Conservation (phyloP, 2,329 filamentous ascomycete genomes). For the Emmonsiellopsis sp. region DNA sequence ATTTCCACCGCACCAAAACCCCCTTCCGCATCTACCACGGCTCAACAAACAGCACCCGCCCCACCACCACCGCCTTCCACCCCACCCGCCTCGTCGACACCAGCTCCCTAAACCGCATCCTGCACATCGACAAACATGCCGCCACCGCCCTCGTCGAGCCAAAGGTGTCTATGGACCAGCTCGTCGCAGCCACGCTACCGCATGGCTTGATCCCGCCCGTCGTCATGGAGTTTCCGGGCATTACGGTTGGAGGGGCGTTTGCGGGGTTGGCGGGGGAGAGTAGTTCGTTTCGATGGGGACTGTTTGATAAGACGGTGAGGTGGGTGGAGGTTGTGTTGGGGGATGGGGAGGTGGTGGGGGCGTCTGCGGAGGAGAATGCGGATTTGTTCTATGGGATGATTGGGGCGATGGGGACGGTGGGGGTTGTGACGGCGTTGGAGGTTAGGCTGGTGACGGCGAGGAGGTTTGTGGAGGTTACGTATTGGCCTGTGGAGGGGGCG, state of each 20-base stretch:
- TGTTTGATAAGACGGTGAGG: slow-evolving; percentile 56
- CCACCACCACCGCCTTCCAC: slow-evolving; percentile 37
- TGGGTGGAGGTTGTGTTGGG: slow-evolving; percentile 56
- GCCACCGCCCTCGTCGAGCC: slow-evolving; percentile 58
- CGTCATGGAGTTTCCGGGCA: slow-evolving; percentile 64
- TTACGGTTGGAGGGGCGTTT: slow-evolving; percentile 60
- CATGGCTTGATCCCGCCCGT: slow-evolving; percentile 53
- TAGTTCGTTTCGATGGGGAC: slow-evolving; percentile 56
- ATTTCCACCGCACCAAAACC: slow-evolving; percentile 42
- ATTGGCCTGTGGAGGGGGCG: slow-evolving; percentile 43
- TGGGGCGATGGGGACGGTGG: slow-evolving; percentile 53
- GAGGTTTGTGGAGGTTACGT: slow-evolving; percentile 53
- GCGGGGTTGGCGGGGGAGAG: slow-evolving; percentile 59
- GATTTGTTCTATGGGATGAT: slow-evolving; percentile 54
- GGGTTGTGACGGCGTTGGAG: slow-evolving; percentile 53
- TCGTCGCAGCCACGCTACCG: slow-evolving; percentile 49
- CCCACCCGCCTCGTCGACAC: slow-evolving; percentile 15
- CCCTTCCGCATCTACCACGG: slow-evolving; percentile 69
- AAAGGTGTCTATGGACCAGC: slow-evolving; percentile 59
- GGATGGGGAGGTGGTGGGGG: slow-evolving; percentile 46
- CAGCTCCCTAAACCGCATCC: slow-evolving; percentile 39
- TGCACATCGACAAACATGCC: slow-evolving; percentile 46
- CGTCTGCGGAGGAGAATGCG: slow-evolving; percentile 37
- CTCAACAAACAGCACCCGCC: slow-evolving; percentile 66
- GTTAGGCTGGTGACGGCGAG: slow-evolving; percentile 47